These are phyloP conservation scores for Geum urbanum DNA, from an alignment of 306 rosid species.

Conservation along the genomic window DNA sequence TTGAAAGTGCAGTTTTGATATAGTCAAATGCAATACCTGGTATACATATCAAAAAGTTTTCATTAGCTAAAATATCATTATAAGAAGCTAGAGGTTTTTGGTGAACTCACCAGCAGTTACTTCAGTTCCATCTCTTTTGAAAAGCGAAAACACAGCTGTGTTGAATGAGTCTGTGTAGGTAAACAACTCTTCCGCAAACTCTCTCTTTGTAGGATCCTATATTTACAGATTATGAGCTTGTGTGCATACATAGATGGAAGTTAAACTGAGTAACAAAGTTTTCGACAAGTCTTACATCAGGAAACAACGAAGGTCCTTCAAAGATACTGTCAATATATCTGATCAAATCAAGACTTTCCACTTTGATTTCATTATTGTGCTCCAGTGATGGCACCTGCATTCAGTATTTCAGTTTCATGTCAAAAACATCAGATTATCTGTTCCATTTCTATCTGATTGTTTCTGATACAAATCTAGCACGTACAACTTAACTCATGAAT, in stretches of 20 bases:
- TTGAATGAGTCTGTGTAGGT: constrained; percentile 51
- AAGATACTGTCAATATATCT: constrained; percentile 52
- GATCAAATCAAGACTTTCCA: constrained; percentile 70
- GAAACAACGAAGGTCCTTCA: constrained; percentile 64
- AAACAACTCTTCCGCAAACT: constrained; percentile 69
- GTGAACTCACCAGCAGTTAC: constrained; percentile 44
- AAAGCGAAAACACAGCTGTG: constrained; percentile 41
- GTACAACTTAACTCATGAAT: neutral
- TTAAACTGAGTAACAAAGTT: neutral
- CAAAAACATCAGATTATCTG: neutral
- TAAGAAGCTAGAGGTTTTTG: constrained; percentile 15
- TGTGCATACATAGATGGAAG: neutral
- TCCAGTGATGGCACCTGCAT: constrained; percentile 44
- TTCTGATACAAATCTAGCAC: neutral
- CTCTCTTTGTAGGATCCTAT: constrained; percentile 52
- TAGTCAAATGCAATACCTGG: constrained; percentile 59
- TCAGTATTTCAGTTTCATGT: neutral
- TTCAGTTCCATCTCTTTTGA: constrained; percentile 44
- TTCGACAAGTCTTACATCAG: constrained; percentile 45
- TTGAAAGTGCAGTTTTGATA: constrained; percentile 63
- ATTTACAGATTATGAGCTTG: neutral
- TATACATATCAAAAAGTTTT: constrained; percentile 9
- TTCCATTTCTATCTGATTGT: neutral
- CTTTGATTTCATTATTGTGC: constrained; percentile 54
- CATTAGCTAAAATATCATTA: constrained; percentile 5